Evolutionary conservation across 371 early-diverging fungal species (phyloP), one percentile per base, ranked within the genome.

Genomic region (Vairimorpha necatrix): DNA sequence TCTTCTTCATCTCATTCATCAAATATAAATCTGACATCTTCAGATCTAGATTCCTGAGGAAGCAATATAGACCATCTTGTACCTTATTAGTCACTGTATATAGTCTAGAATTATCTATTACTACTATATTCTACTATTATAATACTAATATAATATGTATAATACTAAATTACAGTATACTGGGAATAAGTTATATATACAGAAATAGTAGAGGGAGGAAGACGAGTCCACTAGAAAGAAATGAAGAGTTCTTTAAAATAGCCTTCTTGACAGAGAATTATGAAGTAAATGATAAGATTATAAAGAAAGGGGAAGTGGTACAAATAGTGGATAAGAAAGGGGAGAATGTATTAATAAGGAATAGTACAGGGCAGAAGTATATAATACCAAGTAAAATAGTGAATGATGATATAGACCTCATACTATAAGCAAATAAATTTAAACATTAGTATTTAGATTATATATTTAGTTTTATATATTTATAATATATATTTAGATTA

Each of bases 201-300:
- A 54, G 30, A 0, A 69, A 58, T 20, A 53, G 7, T 50, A 54
- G 22, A 16, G 34, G 70, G 0, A 69, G 70, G 50, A 56, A 58
- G 30, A 69, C 70, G 38, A 54, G 34, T 1, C 70, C 54, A 36
- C 58, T 69, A 22, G 70, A 54, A 30, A 33, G 26, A 1, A 69
- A 56, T 28, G 56, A 56, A 36, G 70, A 69, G 46, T 69, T 69
- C 26, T 69, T 69, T 42, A 69, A 69, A 22, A 69, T 69, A 33
- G 70, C 58, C 7, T 69, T 69, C 26, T 46, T 69, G 22, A 53
- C n/a, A 26, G 16, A 39, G 1, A 46, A 69, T 28, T 42, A 54
- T 32, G 70, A 69, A 33, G 30, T 24, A 24, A 50, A 58, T 0
- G 56, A 54, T 18, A 38, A 58, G 9, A 38, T 54, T 18, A 7